Conservation (phyloP, 139 green algal genomes). For the Diplosphaera chodatii region DNA sequence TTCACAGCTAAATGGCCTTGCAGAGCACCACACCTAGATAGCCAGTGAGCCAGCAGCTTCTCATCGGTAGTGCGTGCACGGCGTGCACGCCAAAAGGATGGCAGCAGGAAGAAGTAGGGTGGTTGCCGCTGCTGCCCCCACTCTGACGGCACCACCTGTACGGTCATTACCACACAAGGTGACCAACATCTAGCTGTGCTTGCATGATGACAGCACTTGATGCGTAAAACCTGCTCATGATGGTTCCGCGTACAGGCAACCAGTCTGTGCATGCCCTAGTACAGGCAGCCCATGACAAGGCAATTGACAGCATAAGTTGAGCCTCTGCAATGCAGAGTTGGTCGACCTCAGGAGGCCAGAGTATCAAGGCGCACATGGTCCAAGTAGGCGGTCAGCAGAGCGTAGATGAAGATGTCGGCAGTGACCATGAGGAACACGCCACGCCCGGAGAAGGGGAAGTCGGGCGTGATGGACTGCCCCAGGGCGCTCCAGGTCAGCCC, state of each 20-base stretch:
- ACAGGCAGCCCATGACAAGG: too few relatives aligned
- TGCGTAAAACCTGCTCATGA: too few relatives aligned
- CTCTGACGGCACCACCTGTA: conserved; percentile 29
- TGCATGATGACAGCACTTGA: too few relatives aligned
- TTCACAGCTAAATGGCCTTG: too few relatives aligned
- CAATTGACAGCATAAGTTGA: too few relatives aligned
- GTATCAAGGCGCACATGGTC: conserved; percentile 65
- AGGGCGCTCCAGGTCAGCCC: conserved; percentile 37
- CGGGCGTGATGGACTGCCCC: conserved; percentile 29
- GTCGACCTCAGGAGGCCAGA: too few relatives aligned
- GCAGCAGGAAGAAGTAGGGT: conserved; percentile 21
- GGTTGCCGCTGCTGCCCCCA: conserved; percentile 22
- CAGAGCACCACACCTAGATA: too few relatives aligned
- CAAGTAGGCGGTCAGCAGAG: conserved; percentile 51
- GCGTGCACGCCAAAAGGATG: conserved; percentile 20
- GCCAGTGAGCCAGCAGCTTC: neutral
- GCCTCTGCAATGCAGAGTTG: too few relatives aligned
- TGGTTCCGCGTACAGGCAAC: too few relatives aligned
- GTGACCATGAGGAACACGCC: conserved; percentile 51
- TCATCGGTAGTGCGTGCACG: neutral
- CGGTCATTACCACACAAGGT: too few relatives aligned
- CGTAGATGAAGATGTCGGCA: conserved; percentile 54
- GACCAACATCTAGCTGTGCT: neutral
- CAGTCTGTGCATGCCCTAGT: too few relatives aligned
- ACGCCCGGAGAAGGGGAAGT: conserved; percentile 42